Conservation (phyloP, 805 yeast species). For the Starmerella bombi region DNA sequence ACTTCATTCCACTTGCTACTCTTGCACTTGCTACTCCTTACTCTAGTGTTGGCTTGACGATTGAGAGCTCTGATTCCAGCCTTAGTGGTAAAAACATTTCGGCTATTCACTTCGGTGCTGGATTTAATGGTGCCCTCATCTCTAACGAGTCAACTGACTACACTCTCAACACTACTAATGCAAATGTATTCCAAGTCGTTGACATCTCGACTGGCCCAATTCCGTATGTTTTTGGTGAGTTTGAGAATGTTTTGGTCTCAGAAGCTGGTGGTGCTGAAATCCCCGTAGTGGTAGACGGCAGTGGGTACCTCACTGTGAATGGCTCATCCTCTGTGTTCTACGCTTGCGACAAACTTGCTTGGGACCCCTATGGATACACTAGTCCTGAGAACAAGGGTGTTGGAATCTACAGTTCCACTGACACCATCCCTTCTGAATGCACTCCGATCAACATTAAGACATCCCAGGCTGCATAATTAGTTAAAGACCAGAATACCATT, state of each 20-base stretch:
- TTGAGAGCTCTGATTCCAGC: slow-evolving; percentile 6
- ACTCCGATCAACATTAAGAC: slow-evolving; percentile 12
- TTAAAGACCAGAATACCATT: no score
- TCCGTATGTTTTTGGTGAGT: slow-evolving; percentile 1
- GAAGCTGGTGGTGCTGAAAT: neutral
- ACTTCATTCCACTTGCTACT: neutral
- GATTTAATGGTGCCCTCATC: slow-evolving; percentile 10
- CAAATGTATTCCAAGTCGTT: no score
- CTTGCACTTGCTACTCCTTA: slow-evolving; percentile 2
- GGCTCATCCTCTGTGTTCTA: slow-evolving; percentile 12
- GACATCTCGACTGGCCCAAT: no score
- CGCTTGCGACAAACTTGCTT: no score
- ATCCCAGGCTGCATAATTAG: no score
- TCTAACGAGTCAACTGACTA: neutral
- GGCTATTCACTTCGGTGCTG: slow-evolving; percentile 15
- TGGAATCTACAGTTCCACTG: slow-evolving; percentile 3
- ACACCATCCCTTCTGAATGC: slow-evolving; percentile 7
- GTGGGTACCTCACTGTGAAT: slow-evolving; percentile 12
- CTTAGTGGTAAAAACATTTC: slow-evolving; percentile 3
- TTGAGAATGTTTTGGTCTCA: neutral
- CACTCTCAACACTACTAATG: slow-evolving; percentile 1
- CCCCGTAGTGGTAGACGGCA: neutral
- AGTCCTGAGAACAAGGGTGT: neutral
- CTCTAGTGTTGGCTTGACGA: slow-evolving; percentile 2
- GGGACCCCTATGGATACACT: slow-evolving; percentile 13